Evolutionary conservation across 768 basidiomycete species (phyloP), one percentile per base, ranked within the genome.

Genomic region (Dioszegia aurantiaca): DNA sequence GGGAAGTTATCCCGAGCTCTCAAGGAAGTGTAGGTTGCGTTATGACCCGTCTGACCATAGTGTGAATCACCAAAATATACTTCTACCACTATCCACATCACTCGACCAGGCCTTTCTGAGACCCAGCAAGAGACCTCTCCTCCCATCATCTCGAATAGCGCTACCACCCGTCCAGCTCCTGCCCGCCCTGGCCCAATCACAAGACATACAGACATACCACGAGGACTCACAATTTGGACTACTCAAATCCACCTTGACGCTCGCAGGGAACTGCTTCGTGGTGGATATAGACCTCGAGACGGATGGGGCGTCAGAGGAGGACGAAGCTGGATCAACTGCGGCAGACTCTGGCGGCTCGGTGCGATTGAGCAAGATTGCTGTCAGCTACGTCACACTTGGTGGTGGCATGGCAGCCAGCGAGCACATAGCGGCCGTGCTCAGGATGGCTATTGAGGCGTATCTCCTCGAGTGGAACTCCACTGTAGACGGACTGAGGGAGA

Each of bases 171-270:
- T 61, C 19, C 39, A 64, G 33, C 58, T 72, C 4, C 56, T 72
- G 4, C 53, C 59, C 21, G 24, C 47, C 5, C 51, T 72, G 2
- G 66, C 68, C 1, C 48, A 41, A 44, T n/a, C 28, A n/a, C 46
- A 63, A 12, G 58, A 53, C n/a, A 61, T 72, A 39, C 61, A 72
- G 51, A 56, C 62, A 43, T 72, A 63, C 46, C 62, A 69, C 41
- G 70, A 72, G 55, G 70, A 72, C 47, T 69, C 70, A 1, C 70
- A 72, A 58, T 72, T 72, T 51, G 70, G 70, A 9, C 55, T 72
- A 6, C 53, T 72, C 21, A 69, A 69, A 53, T 61, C 63, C 14
- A 61, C 65, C 5, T 41, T 72, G 1, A 66, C 70, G 17, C 58
- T 72, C 1, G 70, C 70, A 8, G 70, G 70, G 0, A 55, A 56